These are phyloP conservation scores for Naganishia vaughanmartiniae DNA, from an alignment of 768 basidiomycete genomes.

Conservation along the genomic window DNA sequence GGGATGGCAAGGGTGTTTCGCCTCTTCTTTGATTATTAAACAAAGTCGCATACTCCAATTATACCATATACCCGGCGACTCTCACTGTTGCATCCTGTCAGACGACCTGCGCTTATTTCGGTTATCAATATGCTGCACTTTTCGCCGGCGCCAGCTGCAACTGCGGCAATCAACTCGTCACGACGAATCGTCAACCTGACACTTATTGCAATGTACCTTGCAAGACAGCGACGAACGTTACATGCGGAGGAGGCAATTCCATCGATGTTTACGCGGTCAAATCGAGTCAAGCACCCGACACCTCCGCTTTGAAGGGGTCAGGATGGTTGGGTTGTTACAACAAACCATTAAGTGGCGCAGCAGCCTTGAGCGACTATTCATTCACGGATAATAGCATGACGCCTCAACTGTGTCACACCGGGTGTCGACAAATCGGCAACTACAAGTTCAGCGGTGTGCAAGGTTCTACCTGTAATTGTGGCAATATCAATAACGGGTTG, in stretches of 20 bases:
- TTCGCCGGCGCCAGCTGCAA: conserved; percentile 3
- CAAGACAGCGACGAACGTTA: conserved; percentile 27
- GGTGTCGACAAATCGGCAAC: conserved; percentile 19
- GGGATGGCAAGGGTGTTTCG: conserved; percentile 40
- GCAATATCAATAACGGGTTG: neutral
- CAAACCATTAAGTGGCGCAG: conserved; percentile 24
- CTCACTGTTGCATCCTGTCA: conserved; percentile 29
- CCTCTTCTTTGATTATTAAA: neutral
- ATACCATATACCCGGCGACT: conserved; percentile 19
- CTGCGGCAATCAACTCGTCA: conserved; percentile 21
- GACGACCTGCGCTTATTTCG: conserved; percentile 34
- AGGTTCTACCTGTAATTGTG: neutral
- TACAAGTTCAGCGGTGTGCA: conserved; percentile 1
- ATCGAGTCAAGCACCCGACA: neutral
- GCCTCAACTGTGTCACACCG: conserved; percentile 15
- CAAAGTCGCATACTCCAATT: conserved; percentile 1
- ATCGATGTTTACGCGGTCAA: conserved; percentile 32
- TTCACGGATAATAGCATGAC: conserved; percentile 1
- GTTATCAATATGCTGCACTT: conserved; percentile 19
- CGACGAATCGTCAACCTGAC: conserved; percentile 22
- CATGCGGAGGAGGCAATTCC: conserved; percentile 30
- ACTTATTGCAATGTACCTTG: conserved; percentile 28
- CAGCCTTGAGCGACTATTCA: neutral
- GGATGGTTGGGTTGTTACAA: conserved; percentile 37
- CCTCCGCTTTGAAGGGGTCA: neutral